Base-by-base conservation (phyloP, 257 asterid species). In the Marsdenia floribunda region DNA sequence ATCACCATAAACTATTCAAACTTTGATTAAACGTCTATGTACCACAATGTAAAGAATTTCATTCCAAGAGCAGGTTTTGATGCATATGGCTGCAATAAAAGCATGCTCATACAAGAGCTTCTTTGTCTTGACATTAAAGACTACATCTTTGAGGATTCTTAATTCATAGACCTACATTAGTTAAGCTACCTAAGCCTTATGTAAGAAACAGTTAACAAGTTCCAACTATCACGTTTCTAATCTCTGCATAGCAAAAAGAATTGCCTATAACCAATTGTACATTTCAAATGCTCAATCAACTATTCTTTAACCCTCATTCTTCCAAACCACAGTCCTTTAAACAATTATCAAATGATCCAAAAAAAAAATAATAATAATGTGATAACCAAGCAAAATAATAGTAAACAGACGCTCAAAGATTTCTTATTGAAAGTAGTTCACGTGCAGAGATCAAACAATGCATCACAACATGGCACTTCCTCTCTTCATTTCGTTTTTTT, bases 161-260 rank as follows among this genome's bases (percentile, higher is more conserved):
- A 61, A 29, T 29, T 21, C 44, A 61, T 29, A 61, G 10, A 61
- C n/a, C 3, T 60, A 12, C 3, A 60, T 19, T 26, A 24, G 66
- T 26, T 24, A 11, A 60, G 21, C 37, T 0, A 60, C 19, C 40
- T 3, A 60, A 2, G 40, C 7, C 12, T 24, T 60, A 60, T 60
- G 66, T 13, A 35, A 33, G n/a, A 61, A 29, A 15, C 21, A 33
- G 10, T 61, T 29, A 61, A 61, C n/a, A 61, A 29, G 35, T 61
- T 29, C 44, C n/a, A 61, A 61, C 44, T 13, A 1, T 11, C 44
- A 49, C 29, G 37, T 70, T 46, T 76, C 55, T 29, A 29, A 50
- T n/a, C 73, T 24, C 52, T 57, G 19, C 50, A 70, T 47, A 69
- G 65, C 58, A 69, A 59, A 54, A 73, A 50, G 70, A 37, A 35